These are phyloP conservation scores for Nicotiana paniculata DNA, from an alignment of 257 asterid genomes.

Conservation along the genomic window DNA sequence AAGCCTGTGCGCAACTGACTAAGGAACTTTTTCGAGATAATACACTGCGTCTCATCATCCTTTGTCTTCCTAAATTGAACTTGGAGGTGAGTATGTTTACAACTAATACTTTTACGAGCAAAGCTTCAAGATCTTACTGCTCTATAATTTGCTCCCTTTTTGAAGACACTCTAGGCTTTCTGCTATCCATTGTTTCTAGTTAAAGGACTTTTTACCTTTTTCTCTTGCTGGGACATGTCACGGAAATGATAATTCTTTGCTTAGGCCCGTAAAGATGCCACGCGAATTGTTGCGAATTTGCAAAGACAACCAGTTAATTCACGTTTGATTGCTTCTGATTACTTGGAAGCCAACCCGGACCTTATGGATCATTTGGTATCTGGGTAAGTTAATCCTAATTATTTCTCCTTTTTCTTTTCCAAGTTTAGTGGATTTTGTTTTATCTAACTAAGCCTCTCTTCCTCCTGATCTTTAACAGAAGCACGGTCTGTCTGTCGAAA, in stretches of 20 bases:
- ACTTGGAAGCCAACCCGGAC: slow-evolving; percentile 75
- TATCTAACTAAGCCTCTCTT: neutral
- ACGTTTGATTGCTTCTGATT: slow-evolving; percentile 66
- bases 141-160: neutral
- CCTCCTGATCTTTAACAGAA: neutral
- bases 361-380: slow-evolving; percentile 55
- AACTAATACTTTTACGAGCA: neutral
- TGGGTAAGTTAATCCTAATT: slow-evolving; percentile 50
- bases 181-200: neutral
- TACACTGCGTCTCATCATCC: slow-evolving; percentile 59
- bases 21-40: slow-evolving; percentile 61
- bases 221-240: slow-evolving; percentile 10
- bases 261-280: slow-evolving; percentile 86
- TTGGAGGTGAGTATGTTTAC: slow-evolving; percentile 49
- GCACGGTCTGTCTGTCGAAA: neutral
- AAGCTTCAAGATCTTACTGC: neutral
- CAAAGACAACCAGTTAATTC: slow-evolving; percentile 77
- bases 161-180: neutral
- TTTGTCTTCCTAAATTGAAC: slow-evolving; percentile 61
- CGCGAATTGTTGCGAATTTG: slow-evolving; percentile 79
- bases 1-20: slow-evolving; percentile 68
- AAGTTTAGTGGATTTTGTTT: no score
- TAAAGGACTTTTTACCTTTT: neutral
- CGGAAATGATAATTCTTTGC: neutral
- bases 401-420: neutral